Evolutionary conservation across 495 filamentous ascomycete genomes (phyloP).

Genomic region (Hamigera avellanea): DNA sequence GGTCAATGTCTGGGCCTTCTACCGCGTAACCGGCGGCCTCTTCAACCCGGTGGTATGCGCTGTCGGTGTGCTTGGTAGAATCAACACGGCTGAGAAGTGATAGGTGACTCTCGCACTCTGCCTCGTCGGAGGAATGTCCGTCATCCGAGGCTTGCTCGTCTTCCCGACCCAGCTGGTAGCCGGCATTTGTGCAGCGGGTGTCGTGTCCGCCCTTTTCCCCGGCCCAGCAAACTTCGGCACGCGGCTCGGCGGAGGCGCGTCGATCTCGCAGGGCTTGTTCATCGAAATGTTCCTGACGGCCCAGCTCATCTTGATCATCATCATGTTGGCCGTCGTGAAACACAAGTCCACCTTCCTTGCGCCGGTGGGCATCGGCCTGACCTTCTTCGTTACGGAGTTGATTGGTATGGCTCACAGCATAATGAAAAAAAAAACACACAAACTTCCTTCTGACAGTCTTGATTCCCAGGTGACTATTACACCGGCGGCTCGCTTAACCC

Average conservation of each 20-base stretch:
- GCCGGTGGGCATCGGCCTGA: conserved; percentile 63
- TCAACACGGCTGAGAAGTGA: not conserved
- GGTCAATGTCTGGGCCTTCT: conserved; percentile 82
- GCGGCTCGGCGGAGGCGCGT: conserved; percentile 42
- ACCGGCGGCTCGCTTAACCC: conserved; percentile 68
- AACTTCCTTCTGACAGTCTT: not conserved
- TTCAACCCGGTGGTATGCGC: conserved; percentile 65
- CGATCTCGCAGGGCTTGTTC: conserved; percentile 54
- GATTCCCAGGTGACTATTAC: conserved; percentile 46
- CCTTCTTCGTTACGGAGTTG: conserved; percentile 60
- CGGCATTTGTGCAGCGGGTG: conserved; percentile 47
- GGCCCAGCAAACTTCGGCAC: conserved; percentile 50
- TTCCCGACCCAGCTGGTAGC: conserved; percentile 44
- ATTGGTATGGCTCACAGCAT: conserved; percentile 37
- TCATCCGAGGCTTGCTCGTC: conserved; percentile 36
- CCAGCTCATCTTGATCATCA: conserved; percentile 64
- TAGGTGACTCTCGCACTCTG: conserved; percentile 49
- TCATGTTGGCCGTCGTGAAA: conserved; percentile 78
- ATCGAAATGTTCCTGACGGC: conserved; percentile 76
- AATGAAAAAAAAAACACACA: no score
- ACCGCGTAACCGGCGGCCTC: conserved; percentile 63
- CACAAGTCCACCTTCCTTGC: conserved; percentile 70
- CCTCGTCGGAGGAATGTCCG: conserved; percentile 43
- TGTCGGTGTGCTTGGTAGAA: not conserved
- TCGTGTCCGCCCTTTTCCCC: conserved; percentile 52